These are phyloP conservation scores for Schwanniomyces occidentalis DNA, from an alignment of 805 yeast genomes.

Conservation along the genomic window DNA sequence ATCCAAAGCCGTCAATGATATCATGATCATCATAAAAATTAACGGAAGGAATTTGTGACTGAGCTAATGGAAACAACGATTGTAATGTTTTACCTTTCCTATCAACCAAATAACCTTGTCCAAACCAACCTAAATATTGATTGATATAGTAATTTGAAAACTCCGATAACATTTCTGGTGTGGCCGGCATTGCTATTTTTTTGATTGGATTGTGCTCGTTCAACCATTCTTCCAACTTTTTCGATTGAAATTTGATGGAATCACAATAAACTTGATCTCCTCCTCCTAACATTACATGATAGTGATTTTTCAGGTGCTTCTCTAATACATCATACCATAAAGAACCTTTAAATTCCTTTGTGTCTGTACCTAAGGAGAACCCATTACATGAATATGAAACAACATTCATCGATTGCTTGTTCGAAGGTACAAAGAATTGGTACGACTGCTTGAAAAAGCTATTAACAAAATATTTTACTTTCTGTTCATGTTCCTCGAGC, in stretches of 20 bases:
- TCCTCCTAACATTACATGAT: slow-evolving; percentile 96
- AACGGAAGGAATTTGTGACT: slow-evolving; percentile 80
- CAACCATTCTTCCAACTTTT: slow-evolving; percentile 63
- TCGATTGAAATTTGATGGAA: slow-evolving; percentile 61
- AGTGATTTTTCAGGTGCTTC: slow-evolving; percentile 58
- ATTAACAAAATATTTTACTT: slow-evolving; percentile 62
- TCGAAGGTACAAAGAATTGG: slow-evolving; percentile 70
- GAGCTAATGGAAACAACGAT: slow-evolving; percentile 65
- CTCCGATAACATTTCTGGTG: slow-evolving; percentile 51
- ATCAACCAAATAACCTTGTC: slow-evolving; percentile 84
- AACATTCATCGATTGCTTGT: slow-evolving; percentile 69
- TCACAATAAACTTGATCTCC: slow-evolving; percentile 96
- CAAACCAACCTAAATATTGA: slow-evolving; percentile 86
- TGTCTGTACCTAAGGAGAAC: slow-evolving; percentile 72
- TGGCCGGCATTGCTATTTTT: slow-evolving; percentile 40
- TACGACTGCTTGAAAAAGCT: slow-evolving; percentile 36
- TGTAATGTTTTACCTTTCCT: slow-evolving; percentile 65
- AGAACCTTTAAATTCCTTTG: slow-evolving; percentile 66
- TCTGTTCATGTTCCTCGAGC: slow-evolving; percentile 54
- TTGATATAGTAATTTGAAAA: slow-evolving; percentile 66
- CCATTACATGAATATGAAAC: slow-evolving; percentile 91
- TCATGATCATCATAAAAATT: slow-evolving; percentile 95
- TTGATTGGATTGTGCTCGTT: slow-evolving; percentile 49
- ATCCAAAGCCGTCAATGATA: slow-evolving; percentile 94
- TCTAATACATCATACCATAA: slow-evolving; percentile 84